Percentiles rank a stretch among this genome's conserved stretches.
Conservation (phyloP, 1,284 basidiomycete species). For the Sphagnurus paluster region DNA sequence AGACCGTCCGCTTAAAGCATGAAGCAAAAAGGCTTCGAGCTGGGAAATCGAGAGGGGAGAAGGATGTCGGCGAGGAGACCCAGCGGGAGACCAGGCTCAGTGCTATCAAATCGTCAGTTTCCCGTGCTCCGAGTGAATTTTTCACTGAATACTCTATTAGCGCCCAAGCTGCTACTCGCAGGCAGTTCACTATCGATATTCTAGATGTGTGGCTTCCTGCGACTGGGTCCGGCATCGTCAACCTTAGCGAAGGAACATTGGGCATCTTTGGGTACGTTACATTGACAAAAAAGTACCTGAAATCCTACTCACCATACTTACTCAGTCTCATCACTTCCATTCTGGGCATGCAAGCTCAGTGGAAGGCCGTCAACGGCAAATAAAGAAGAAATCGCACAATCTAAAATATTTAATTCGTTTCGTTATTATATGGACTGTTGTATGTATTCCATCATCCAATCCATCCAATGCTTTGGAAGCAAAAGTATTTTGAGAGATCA, state of each 20-base stretch:
- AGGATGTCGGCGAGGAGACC: slow-evolving; percentile 66
- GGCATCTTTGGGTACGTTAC: slow-evolving; percentile 76
- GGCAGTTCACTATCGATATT: slow-evolving; percentile 80
- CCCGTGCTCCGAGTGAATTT: neutral
- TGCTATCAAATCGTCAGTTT: slow-evolving; percentile 55
- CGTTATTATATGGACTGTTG: neutral
- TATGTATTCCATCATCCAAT: too few species aligned
- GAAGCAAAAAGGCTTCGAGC: slow-evolving; percentile 55
- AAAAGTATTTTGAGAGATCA: too few species aligned
- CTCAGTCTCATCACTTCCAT: slow-evolving; percentile 60
- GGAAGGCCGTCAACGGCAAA: slow-evolving; percentile 49
- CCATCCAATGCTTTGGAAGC: too few species aligned
- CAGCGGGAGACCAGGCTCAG: slow-evolving; percentile 64
- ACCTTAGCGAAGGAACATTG: slow-evolving; percentile 84
- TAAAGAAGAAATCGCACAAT: slow-evolving; percentile 24
- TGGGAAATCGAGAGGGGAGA: slow-evolving; percentile 51
- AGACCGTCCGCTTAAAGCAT: slow-evolving; percentile 61
- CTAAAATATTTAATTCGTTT: slow-evolving; percentile 2
- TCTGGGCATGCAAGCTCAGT: slow-evolving; percentile 55
- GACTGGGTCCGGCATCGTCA: slow-evolving; percentile 75
- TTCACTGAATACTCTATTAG: slow-evolving; percentile 38
- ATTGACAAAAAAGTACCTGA: neutral
- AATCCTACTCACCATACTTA: slow-evolving; percentile 9
- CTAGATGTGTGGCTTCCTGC: slow-evolving; percentile 91
- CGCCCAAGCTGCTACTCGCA: slow-evolving; percentile 62